A percentile compares a stretch with the other conserved stretches of the same genome.
These are phyloP conservation scores for Lactifluus echinatus DNA, from an alignment of 768 basidiomycete species.

Conservation along the genomic window DNA sequence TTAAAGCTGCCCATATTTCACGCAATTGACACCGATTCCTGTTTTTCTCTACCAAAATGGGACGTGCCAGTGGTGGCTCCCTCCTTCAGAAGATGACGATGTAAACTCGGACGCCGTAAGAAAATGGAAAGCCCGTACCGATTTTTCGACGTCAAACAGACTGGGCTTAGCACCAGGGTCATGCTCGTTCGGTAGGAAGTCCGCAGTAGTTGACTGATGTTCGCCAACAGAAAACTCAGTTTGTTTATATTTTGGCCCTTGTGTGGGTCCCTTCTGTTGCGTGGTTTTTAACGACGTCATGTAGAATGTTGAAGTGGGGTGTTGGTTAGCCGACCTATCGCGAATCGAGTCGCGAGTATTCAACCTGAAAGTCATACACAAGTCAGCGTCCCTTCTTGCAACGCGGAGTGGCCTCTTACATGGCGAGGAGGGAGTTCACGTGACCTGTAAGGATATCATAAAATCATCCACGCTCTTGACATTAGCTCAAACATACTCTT, in stretches of 20 bases:
- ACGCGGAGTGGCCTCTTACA: slow-evolving; percentile 28
- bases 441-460: slow-evolving; percentile 31
- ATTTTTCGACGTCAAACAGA: background rate
- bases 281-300: background rate
- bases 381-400: background rate
- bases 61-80: no score
- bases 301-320: background rate
- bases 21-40: background rate
- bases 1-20: background rate
- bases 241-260: no score
- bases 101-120: background rate
- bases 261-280: background rate
- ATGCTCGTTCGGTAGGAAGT: no score
- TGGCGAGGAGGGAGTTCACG: slow-evolving; percentile 44
- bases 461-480: no score
- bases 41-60: background rate
- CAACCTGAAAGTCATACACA: background rate
- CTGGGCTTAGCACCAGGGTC: background rate
- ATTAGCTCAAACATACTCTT: slow-evolving; percentile 33
- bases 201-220: no score
- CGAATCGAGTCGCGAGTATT: slow-evolving; percentile 1
- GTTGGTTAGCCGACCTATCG: background rate
- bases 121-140: background rate
- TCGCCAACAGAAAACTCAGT: no score
- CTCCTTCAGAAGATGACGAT: background rate